These are phyloP conservation scores for Scleromitrula shiraiana DNA, from an alignment of 2,329 filamentous ascomycete species.

Conservation along the genomic window DNA sequence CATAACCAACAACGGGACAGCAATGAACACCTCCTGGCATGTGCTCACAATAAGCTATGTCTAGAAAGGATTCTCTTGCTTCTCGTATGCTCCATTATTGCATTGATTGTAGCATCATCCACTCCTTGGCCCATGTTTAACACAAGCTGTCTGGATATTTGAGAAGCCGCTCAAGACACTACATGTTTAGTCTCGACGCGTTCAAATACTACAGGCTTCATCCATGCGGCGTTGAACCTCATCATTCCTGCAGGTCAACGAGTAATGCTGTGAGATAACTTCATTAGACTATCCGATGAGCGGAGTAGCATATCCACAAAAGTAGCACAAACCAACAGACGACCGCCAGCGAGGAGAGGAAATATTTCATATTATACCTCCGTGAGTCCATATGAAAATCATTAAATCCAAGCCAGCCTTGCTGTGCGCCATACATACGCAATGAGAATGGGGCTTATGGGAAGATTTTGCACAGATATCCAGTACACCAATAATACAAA, in stretches of 20 bases:
- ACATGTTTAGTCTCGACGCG: neutral
- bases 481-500: slow-evolving; percentile 1
- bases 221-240: slow-evolving; percentile 7
- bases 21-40: slow-evolving; percentile 21
- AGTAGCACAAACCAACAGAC: neutral
- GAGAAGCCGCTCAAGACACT: slow-evolving; percentile 3
- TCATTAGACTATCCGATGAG: neutral
- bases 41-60: slow-evolving; percentile 14
- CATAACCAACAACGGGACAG: slow-evolving; percentile 10
- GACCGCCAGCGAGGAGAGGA: slow-evolving; percentile 1
- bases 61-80: neutral
- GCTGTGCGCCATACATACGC: slow-evolving; percentile 1
- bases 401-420: neutral
- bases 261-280: slow-evolving; percentile 8
- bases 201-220: slow-evolving; percentile 5
- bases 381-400: neutral
- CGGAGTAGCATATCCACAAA: neutral
- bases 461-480: slow-evolving; percentile 4
- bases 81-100: slow-evolving; percentile 2
- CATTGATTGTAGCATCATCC: slow-evolving; percentile 7
- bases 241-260: slow-evolving; percentile 10
- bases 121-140: slow-evolving; percentile 8
- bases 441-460: slow-evolving; percentile 4
- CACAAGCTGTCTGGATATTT: slow-evolving; percentile 1
- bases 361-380: neutral